A percentile compares a stretch with the other conserved stretches of the same genome.
These are phyloP conservation scores for Pinus taeda DNA, from an alignment of 75 land plant genomes.

Conservation along the genomic window DNA sequence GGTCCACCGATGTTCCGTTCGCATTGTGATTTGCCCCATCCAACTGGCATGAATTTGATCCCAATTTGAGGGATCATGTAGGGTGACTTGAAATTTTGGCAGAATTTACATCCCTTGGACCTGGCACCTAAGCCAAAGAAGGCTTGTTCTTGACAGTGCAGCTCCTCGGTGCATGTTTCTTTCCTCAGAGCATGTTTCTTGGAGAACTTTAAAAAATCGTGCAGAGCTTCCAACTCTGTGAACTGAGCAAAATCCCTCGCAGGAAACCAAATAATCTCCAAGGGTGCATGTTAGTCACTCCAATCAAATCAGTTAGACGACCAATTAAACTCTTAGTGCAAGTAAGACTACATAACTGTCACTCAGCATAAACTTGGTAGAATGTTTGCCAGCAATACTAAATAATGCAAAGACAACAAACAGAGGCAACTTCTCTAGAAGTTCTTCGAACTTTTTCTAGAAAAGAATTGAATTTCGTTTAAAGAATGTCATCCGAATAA, in stretches of 20 bases:
- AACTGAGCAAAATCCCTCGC: neutral
- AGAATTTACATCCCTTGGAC: too few species aligned
- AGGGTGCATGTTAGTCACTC: neutral
- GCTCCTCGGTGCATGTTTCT: neutral
- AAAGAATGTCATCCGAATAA: slow-evolving; percentile 4
- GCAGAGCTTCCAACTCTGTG: neutral
- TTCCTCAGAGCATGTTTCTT: neutral
- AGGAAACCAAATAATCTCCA: neutral
- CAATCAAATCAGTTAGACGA: neutral
- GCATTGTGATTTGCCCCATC: too few species aligned
- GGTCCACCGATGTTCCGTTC: too few species aligned
- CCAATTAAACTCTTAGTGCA: neutral
- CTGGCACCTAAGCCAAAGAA: too few species aligned
- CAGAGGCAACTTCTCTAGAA: neutral
- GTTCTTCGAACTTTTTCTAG: neutral
- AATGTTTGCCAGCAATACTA: neutral
- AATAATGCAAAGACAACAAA: neutral
- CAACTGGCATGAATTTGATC: too few species aligned
- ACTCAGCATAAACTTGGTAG: neutral
- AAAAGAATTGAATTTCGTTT: slow-evolving; percentile 4
- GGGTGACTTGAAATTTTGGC: too few species aligned
- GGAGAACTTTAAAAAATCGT: neutral
- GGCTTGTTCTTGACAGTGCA: neutral
- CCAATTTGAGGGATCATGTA: too few species aligned
- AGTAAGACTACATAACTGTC: too few species aligned